A percentile compares a stretch with the other conserved stretches of the same genome.
Evolutionary conservation across 805 yeast genomes (phyloP).

Genomic region (Lipomyces chichibuensis): DNA sequence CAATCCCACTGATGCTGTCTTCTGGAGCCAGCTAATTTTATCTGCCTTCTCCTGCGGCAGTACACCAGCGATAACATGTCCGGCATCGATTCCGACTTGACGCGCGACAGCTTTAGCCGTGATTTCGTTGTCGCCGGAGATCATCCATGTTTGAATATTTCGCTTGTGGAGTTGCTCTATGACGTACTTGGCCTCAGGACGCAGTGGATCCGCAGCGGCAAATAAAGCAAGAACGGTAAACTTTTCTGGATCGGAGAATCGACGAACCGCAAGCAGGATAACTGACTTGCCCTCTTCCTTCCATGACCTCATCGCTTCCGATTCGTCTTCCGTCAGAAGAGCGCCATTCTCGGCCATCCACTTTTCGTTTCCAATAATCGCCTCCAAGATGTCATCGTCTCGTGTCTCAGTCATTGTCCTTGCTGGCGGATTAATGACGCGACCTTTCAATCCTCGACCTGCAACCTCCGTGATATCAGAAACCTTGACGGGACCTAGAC

Average conservation of each 20-base stretch:
- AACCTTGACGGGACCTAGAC: constrained; percentile 42
- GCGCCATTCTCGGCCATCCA: constrained; percentile 56
- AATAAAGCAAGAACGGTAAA: constrained; percentile 52
- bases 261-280: constrained; percentile 54
- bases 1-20: constrained; percentile 43
- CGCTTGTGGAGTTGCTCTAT: constrained; percentile 48
- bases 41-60: constrained; percentile 73
- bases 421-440: constrained; percentile 40
- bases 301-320: constrained; percentile 54
- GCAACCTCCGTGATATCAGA: constrained; percentile 57
- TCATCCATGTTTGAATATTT: constrained; percentile 69
- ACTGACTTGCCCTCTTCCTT: constrained; percentile 66
- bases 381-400: constrained; percentile 31
- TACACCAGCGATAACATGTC: constrained; percentile 67
- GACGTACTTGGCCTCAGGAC: constrained; percentile 59
- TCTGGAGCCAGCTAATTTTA: constrained; percentile 59
- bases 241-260: constrained; percentile 38
- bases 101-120: constrained; percentile 71
- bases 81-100: constrained; percentile 59
- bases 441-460: constrained; percentile 63
- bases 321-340: constrained; percentile 45
- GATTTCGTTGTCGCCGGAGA: constrained; percentile 69
- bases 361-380: constrained; percentile 60
- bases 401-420: not conserved
- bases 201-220: constrained; percentile 60